Conservation (phyloP, 306 rosid species). For the Prunus dulcis region DNA sequence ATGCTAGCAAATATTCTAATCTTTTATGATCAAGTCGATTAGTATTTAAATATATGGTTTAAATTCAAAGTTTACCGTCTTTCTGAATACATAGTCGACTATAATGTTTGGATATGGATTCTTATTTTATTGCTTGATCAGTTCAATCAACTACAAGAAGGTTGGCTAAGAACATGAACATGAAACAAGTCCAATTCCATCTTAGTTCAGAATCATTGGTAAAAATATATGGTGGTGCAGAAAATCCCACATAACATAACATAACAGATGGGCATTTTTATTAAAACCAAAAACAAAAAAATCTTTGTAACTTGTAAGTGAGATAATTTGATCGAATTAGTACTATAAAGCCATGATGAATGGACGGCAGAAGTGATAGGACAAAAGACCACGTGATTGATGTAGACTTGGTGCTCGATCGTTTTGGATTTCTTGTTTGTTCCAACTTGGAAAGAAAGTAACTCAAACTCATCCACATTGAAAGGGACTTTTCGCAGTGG, state of each 20-base stretch:
- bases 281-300: too few relatives aligned
- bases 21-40: not conserved
- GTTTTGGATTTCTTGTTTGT: conserved; percentile 6
- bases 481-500: not conserved
- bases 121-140: too few relatives aligned
- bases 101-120: too few relatives aligned
- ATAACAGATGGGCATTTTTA: too few relatives aligned
- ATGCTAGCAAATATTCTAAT: not conserved
- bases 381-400: not conserved
- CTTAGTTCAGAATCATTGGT: not conserved
- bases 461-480: not conserved
- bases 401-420: not conserved
- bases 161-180: not conserved
- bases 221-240: not conserved
- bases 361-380: not conserved
- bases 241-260: not conserved
- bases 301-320: not conserved
- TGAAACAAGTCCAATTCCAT: not conserved
- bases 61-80: not conserved
- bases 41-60: not conserved
- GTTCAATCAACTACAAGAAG: not conserved
- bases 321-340: not conserved
- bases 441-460: not conserved
- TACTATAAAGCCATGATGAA: not conserved
- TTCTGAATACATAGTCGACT: not conserved